Base-by-base conservation (phyloP, 345 rosid genomes). In the Camelina neglecta region DNA sequence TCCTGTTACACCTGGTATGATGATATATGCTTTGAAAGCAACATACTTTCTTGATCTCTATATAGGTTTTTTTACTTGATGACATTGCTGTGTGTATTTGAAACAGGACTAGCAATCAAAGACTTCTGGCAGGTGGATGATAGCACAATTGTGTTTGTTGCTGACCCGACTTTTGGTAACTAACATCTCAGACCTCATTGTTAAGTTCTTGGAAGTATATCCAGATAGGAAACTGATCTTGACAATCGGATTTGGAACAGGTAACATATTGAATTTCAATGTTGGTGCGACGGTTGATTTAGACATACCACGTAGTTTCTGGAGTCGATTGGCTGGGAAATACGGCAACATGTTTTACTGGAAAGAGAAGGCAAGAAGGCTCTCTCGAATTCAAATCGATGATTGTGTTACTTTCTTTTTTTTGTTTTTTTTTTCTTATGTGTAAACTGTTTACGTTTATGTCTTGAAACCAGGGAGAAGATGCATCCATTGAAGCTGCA, bases 51-150 rank as follows among this genome's bases (percentile, higher is more conserved):
- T 49, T 58, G 13, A 65, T 39, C 63, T 56, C 57, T 9, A 35
- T 15, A 10, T 18, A 1, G 63, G 63, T 8, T 18, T 23, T 18
- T 23, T 20, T 23, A 49, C 31, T 61, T 29, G 61, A 16, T 69
- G 79, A 16, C 21, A 18, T 71, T 75, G 13, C 6, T 35, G 16
- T 71, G 24, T 44, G 23, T 29, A 29, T 45, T 76, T 57, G 63
- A 51, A 51, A 55, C 80, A 93, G 98, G 96, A 41, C 62, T 91
- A 80, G 98, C 98, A 36, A 81, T 91, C 75, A 88, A 81, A 80
- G 96, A 91, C 53, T 93, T 82, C 53, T 91, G 98, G 97, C 85
- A 89, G 41, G 93, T 94, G 24, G 98, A 94, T 80, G 97, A 91
- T 80, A 80, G 79, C 72, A 94, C 97, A 4, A 81, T 94, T 38